Evolutionary conservation across 2,329 filamentous ascomycete genomes (phyloP), one percentile per base, ranked within the genome.

Genomic region (Nannizzia gypsea): DNA sequence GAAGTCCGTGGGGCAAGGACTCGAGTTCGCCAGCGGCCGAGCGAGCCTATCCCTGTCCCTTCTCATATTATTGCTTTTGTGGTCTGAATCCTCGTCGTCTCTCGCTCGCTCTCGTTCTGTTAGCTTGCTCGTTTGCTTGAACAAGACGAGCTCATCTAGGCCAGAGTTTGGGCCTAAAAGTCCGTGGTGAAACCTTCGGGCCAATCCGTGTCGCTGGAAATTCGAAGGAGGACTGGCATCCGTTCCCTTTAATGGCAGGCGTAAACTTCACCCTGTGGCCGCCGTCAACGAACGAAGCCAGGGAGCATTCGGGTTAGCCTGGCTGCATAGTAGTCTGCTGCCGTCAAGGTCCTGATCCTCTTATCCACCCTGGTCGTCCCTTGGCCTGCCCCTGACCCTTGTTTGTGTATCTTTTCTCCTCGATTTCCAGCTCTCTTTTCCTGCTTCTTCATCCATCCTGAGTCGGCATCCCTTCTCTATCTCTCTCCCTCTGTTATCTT

Each of bases 181-280:
- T 54, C 50, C 50, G 50, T 54, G 50, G 26, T 54, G 50, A 54
- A 54, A 54, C 50, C 50, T 15, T 54, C 50, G 50, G 50, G 50
- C 50, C 50, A 54, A 54, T 54, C 50, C 50, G 50, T 54, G 50
- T 26, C n/a, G 44, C 44, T 50, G 44, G 44, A 54, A 54, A 54
- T 31, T 34, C 26, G 50, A 34, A 20, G 44, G 44, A 26, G 44
- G 17, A 24, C 26, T 20, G 28, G 26, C 26, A 26, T 54, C 31
- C 31, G 9, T 26, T 11, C 50, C 26, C 50, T 26, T 9, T 17
- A 6, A 34, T 20, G 50, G 6, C 26, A 26, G 50, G 28, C 50
- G 8, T 13, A 54, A 31, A 9, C 6, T 11, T 9, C 26, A 54
- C 15, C 38, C 38, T n/a, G 38, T n/a, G 50, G 24, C 26, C n/a